These are phyloP conservation scores for Miamiensis avidus DNA, from an alignment of 169 alveolate genomes.

Conservation along the genomic window DNA sequence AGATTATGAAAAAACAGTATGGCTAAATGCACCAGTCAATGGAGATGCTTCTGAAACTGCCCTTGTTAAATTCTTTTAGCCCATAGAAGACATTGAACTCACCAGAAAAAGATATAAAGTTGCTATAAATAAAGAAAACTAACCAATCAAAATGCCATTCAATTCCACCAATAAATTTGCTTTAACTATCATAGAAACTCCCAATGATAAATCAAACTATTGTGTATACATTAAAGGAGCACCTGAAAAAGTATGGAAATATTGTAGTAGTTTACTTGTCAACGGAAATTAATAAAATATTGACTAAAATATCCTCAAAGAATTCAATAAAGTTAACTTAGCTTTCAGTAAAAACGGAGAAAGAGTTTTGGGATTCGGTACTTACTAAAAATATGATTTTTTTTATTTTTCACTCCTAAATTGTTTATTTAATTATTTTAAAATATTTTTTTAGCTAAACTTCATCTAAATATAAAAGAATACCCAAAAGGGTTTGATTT, in stretches of 20 bases:
- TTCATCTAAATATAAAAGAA: constrained; percentile 37
- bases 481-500: constrained; percentile 31
- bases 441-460: too few species aligned
- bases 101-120: constrained; percentile 48
- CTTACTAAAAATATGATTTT: too few species aligned
- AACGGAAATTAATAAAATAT: constrained; percentile 33
- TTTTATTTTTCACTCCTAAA: too few species aligned
- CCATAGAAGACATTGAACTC: constrained; percentile 53
- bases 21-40: constrained; percentile 9
- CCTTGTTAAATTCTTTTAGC: constrained; percentile 77
- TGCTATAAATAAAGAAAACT: constrained; percentile 55
- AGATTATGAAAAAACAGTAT: constrained; percentile 21
- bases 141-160: constrained; percentile 55
- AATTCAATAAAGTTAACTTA: constrained; percentile 45
- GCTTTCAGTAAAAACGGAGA: constrained; percentile 53
- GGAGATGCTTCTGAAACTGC: constrained; percentile 89
- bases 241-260: constrained; percentile 54
- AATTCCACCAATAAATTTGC: constrained; percentile 46
- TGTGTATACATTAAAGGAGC: constrained; percentile 56
- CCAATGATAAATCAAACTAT: constrained; percentile 38
- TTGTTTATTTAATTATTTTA: too few species aligned
- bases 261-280: constrained; percentile 24
- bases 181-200: constrained; percentile 33
- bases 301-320: constrained; percentile 35
- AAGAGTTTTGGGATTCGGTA: constrained; percentile 68